A percentile compares a stretch with the other conserved stretches of the same genome.
Evolutionary conservation across 2,329 filamentous ascomycete genomes (phyloP).

Genomic region (Emmonsiellopsis sp.): DNA sequence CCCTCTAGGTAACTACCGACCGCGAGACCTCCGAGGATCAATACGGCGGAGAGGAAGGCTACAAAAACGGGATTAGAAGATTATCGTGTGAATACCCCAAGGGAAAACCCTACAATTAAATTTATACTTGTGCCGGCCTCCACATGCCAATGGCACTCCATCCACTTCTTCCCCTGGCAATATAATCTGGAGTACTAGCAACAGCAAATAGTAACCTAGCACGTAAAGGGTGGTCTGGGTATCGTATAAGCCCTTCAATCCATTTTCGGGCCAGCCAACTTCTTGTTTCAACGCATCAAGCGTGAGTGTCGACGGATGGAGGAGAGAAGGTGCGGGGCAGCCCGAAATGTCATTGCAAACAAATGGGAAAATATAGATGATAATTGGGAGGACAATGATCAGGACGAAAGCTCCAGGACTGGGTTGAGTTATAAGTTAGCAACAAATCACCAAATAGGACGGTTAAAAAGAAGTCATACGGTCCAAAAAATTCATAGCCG

Average conservation of each 20-base stretch:
- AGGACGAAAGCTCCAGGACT: conserved; percentile 38
- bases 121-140: conserved; percentile 70
- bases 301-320: conserved; percentile 62
- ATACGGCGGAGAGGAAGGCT: conserved; percentile 69
- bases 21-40: conserved; percentile 61
- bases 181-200: conserved; percentile 62
- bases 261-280: conserved; percentile 69
- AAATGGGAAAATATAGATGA: conserved; percentile 73
- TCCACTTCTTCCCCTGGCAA: conserved; percentile 65
- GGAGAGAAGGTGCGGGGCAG: conserved; percentile 75
- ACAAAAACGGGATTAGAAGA: neutral
- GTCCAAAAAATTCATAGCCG: conserved; percentile 3
- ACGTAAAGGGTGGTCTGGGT: conserved; percentile 60
- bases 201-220: conserved; percentile 69
- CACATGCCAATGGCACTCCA: conserved; percentile 60
- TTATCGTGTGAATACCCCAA: neutral
- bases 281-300: conserved; percentile 67
- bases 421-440: neutral
- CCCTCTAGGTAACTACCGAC: conserved; percentile 70
- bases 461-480: neutral
- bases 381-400: conserved; percentile 68
- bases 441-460: conserved; percentile 9
- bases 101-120: conserved; percentile 54
- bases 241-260: conserved; percentile 61
- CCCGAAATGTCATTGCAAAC: conserved; percentile 88